phyloP scores from a whole-genome alignment of 345 rosid species.

The Salix caprea region DNA sequence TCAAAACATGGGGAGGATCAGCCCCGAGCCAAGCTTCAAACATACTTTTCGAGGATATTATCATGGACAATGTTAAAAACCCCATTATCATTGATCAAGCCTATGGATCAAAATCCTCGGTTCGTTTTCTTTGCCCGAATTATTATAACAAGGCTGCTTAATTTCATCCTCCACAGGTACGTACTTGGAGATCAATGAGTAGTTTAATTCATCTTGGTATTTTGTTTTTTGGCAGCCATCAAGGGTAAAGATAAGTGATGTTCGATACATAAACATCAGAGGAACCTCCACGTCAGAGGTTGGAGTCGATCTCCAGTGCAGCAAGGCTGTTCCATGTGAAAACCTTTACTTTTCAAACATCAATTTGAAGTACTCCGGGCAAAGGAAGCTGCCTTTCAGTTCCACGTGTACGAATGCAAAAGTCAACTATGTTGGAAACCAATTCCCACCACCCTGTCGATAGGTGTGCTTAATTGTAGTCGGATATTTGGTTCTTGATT shows the following conservation, averaged over 20 bases:
- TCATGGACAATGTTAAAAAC: constrained; percentile 48
- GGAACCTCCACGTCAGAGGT: constrained; percentile 43
- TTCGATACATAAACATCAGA: constrained; percentile 35
- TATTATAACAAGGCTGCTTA: neutral
- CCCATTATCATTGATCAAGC: constrained; percentile 72
- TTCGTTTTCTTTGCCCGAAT: neutral
- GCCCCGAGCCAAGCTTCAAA: constrained; percentile 39
- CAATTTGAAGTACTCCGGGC: constrained; percentile 32
- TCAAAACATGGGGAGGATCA: constrained; percentile 62
- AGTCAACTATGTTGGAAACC: constrained; percentile 28
- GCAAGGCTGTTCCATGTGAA: constrained; percentile 43
- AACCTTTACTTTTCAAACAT: constrained; percentile 35
- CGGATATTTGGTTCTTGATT: neutral
- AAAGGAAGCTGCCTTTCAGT: constrained; percentile 13
- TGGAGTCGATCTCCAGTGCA: constrained; percentile 46
- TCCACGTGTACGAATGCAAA: constrained; percentile 34
- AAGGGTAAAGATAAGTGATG: constrained; percentile 38
- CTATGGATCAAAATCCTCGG: constrained; percentile 29
- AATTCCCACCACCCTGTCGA: constrained; percentile 43
- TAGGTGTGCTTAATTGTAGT: neutral
- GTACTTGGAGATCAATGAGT: neutral
- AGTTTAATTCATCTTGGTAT: neutral
- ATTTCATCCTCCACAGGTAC: neutral
- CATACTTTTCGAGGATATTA: constrained; percentile 40
- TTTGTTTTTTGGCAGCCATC: constrained; percentile 41